phyloP scores from a whole-genome alignment of 1,284 basidiomycete genomes.

The Marasmius fiardii region DNA sequence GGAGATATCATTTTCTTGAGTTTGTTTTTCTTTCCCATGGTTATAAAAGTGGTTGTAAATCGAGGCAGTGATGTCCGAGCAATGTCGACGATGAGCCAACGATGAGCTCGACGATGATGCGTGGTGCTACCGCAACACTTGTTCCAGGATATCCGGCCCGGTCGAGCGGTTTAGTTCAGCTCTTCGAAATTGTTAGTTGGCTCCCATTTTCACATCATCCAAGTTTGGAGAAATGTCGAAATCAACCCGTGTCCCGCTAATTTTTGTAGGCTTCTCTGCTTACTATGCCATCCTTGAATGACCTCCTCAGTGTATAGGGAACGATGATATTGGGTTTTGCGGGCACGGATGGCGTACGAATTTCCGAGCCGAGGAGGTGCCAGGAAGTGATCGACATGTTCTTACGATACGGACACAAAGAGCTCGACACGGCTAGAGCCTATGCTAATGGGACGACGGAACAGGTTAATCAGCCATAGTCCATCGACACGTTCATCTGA shows the following conservation, averaged over 20 bases:
- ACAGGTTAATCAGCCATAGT: conserved; percentile 24
- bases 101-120: no score
- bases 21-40: conserved; percentile 40
- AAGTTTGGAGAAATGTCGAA: not conserved
- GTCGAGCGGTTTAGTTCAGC: no score
- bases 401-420: conserved; percentile 37
- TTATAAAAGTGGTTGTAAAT: not conserved
- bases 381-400: conserved; percentile 46
- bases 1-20: conserved; percentile 41
- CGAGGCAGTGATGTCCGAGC: not conserved
- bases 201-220: no score
- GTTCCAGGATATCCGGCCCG: no score
- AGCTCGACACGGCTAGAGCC: conserved; percentile 47
- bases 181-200: no score
- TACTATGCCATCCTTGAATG: not conserved
- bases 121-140: no score
- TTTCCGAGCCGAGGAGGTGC: conserved; percentile 31
- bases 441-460: conserved; percentile 54
- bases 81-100: no score
- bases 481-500: not conserved
- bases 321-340: conserved; percentile 27
- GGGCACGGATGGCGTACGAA: conserved; percentile 41
- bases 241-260: conserved; percentile 32
- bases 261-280: conserved; percentile 27
- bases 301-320: conserved; percentile 1